phyloP scores from a whole-genome alignment of 805 yeast genomes.

The Nakazawaea peltata region DNA sequence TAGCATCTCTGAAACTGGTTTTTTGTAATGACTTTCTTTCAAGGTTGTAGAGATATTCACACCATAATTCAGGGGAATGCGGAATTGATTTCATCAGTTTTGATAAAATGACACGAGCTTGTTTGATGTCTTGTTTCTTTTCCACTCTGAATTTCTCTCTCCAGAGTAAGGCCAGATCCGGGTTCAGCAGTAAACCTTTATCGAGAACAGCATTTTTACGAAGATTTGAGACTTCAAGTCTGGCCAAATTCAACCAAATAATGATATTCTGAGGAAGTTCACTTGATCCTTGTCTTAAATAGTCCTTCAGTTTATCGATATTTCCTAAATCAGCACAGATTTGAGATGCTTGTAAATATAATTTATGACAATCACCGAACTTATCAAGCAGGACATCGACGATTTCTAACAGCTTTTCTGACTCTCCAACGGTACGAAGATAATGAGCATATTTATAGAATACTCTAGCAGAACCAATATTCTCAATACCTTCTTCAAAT shows the following conservation, averaged over 20 bases:
- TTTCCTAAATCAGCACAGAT: conserved; percentile 27
- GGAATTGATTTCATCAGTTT: conserved; percentile 57
- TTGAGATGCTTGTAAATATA: conserved; percentile 60
- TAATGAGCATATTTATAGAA: conserved; percentile 57
- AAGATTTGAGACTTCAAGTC: conserved; percentile 33
- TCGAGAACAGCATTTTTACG: conserved; percentile 69
- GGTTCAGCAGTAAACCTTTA: conserved; percentile 46
- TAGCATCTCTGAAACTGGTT: conserved; percentile 60
- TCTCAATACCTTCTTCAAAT: conserved; percentile 29
- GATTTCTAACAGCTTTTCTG: conserved; percentile 29
- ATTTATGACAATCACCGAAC: conserved; percentile 43
- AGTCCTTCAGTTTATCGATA: conserved; percentile 34
- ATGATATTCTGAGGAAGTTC: conserved; percentile 31
- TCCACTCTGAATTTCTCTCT: conserved; percentile 54
- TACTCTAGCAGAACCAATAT: conserved; percentile 35
- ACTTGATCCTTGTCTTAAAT: conserved; percentile 40
- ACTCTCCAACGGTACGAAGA: conserved; percentile 30
- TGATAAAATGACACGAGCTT: conserved; percentile 46
- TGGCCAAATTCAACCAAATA: conserved; percentile 51
- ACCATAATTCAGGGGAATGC: conserved; percentile 56
- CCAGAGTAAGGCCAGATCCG: conserved; percentile 47
- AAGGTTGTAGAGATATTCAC: conserved; percentile 41
- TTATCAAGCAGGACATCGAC: conserved; percentile 36
- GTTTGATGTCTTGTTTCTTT: conserved; percentile 31
- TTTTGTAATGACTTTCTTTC: conserved; percentile 43